Percentiles rank a stretch among this genome's conserved stretches.
Evolutionary conservation across 257 asterid species (phyloP).

Genomic region (Solanum chilense): DNA sequence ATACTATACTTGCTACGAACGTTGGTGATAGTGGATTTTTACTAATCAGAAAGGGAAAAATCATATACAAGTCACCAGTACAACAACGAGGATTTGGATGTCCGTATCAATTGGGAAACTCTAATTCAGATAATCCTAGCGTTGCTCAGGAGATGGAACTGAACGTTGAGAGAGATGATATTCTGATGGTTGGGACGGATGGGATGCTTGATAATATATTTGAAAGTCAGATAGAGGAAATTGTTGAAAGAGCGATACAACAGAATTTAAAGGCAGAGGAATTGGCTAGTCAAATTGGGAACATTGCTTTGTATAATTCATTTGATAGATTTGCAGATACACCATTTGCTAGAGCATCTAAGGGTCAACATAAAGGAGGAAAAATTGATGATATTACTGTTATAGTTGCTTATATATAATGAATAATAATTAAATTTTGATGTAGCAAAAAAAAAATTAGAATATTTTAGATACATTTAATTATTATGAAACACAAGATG

Average conservation of each 20-base stretch:
- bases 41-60: conserved; percentile 3
- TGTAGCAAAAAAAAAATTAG: neutral
- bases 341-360: conserved; percentile 1
- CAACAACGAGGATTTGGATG: neutral
- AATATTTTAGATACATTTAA: neutral
- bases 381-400: conserved; percentile 22
- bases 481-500: neutral
- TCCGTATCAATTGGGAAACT: conserved; percentile 15
- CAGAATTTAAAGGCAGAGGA: neutral
- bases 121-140: neutral
- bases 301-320: conserved; percentile 13
- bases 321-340: conserved; percentile 6
- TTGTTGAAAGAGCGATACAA: neutral
- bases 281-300: neutral
- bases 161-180: neutral
- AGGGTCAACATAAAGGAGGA: neutral
- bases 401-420: conserved; percentile 3
- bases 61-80: neutral
- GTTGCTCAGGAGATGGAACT: conserved; percentile 2
- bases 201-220: conserved; percentile 15
- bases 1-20: neutral
- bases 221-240: neutral
- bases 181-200: conserved; percentile 11
- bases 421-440: neutral
- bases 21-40: conserved; percentile 12